Evolutionary conservation across 306 rosid genomes (phyloP).

Genomic region (Corylus heterophylla): DNA sequence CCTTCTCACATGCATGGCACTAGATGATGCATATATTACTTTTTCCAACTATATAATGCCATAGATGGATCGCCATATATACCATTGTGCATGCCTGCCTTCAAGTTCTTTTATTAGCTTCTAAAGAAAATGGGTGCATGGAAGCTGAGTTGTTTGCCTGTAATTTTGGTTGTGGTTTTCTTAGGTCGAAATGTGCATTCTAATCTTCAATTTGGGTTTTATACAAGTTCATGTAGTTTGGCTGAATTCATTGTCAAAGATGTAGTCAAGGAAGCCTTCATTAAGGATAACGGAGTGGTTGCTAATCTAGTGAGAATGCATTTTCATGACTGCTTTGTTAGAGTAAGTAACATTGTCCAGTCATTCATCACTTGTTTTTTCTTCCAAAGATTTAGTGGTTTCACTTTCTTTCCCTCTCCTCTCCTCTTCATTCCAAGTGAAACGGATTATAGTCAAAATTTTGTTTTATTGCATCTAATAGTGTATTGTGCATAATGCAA

Average conservation of each 20-base stretch:
- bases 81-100: neutral
- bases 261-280: conserved; percentile 44
- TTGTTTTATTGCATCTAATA: too few species aligned
- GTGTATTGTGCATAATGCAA: too few species aligned
- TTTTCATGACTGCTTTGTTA: conserved; percentile 78
- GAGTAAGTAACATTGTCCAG: conserved; percentile 45
- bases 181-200: conserved; percentile 40
- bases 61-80: too few species aligned
- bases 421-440: too few species aligned
- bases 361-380: neutral
- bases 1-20: conserved; percentile 33
- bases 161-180: conserved; percentile 28
- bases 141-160: conserved; percentile 23
- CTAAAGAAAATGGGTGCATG: conserved; percentile 40
- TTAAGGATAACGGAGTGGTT: conserved; percentile 48
- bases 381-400: neutral
- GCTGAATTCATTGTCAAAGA: conserved; percentile 68
- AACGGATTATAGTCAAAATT: too few species aligned
- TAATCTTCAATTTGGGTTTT: conserved; percentile 62
- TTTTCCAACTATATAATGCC: too few species aligned
- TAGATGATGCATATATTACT: conserved; percentile 4
- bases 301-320: conserved; percentile 79
- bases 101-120: conserved; percentile 10
- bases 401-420: neutral
- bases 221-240: conserved; percentile 42